Evolutionary conservation across 164 flowering plant genomes (phyloP).

Genomic region (Stephania yunnanensis): DNA sequence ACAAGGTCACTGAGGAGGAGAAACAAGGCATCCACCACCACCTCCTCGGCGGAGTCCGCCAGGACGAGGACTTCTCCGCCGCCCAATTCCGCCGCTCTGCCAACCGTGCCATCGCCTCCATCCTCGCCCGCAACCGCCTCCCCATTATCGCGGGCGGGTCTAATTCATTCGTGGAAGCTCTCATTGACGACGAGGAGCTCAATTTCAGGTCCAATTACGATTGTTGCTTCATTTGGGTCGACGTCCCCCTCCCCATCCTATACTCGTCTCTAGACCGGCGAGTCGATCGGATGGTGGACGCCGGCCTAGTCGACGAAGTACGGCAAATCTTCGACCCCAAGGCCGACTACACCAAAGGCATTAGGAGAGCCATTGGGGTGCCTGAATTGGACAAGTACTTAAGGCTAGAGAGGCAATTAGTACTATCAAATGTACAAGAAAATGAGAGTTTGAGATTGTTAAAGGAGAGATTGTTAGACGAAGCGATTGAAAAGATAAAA

Average conservation of each 20-base stretch:
- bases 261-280: constrained; percentile 41
- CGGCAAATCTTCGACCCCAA: constrained; percentile 34
- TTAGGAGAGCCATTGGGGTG: constrained; percentile 67
- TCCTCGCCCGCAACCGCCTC: constrained; percentile 30
- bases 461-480: constrained; percentile 21
- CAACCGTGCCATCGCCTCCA: constrained; percentile 31
- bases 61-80: constrained; percentile 43
- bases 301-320: constrained; percentile 58
- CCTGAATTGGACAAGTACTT: constrained; percentile 58
- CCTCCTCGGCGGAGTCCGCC: constrained; percentile 46
- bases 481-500: constrained; percentile 46
- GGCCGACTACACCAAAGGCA: constrained; percentile 50
- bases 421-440: background rate
- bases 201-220: constrained; percentile 44
- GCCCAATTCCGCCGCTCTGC: constrained; percentile 45
- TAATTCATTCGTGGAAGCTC: constrained; percentile 58
- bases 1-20: constrained; percentile 71
- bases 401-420: constrained; percentile 15
- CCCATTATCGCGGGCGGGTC: constrained; percentile 93
- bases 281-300: constrained; percentile 60
- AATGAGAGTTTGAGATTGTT: constrained; percentile 11
- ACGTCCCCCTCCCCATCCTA: constrained; percentile 50
- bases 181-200: constrained; percentile 35
- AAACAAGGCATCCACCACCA: constrained; percentile 63
- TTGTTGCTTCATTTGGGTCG: constrained; percentile 77